A percentile compares a stretch with the other conserved stretches of the same genome.
Conservation (phyloP, 805 yeast genomes). For the Candida boidinii region DNA sequence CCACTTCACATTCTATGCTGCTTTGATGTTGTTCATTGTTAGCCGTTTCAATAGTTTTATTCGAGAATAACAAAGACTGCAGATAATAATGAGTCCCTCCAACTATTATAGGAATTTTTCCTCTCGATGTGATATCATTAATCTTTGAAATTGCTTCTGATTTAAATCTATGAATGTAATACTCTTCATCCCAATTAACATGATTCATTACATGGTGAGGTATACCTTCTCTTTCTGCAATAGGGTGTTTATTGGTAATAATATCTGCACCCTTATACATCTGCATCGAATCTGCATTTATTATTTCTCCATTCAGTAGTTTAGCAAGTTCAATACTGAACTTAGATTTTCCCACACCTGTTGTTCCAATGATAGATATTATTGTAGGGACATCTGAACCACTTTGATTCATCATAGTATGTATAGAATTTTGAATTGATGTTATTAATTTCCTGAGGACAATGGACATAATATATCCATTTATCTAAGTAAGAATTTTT, state of each 20-base stretch:
- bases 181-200: slow-evolving; percentile 71
- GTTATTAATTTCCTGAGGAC: too few relatives aligned
- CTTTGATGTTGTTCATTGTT: slow-evolving; percentile 4
- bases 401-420: too few relatives aligned
- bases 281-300: slow-evolving; percentile 97
- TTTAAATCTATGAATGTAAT: slow-evolving; percentile 71
- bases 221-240: slow-evolving; percentile 63
- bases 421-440: too few relatives aligned
- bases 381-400: too few relatives aligned
- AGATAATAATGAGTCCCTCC: slow-evolving; percentile 96
- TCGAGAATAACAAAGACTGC: slow-evolving; percentile 66
- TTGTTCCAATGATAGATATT: slow-evolving; percentile 56
- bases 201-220: slow-evolving; percentile 87
- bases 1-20: neutral
- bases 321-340: slow-evolving; percentile 73
- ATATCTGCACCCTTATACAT: slow-evolving; percentile 66
- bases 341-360: slow-evolving; percentile 96
- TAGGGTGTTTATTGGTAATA: slow-evolving; percentile 90
- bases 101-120: slow-evolving; percentile 77
- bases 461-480: too few relatives aligned
- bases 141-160: slow-evolving; percentile 59
- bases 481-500: too few relatives aligned
- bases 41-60: slow-evolving; percentile 45
- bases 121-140: slow-evolving; percentile 52
- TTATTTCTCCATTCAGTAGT: slow-evolving; percentile 74